A percentile compares a stretch with the other conserved stretches of the same genome.
phyloP scores from a whole-genome alignment of 345 rosid species.

The Euphorbia tirucalli region DNA sequence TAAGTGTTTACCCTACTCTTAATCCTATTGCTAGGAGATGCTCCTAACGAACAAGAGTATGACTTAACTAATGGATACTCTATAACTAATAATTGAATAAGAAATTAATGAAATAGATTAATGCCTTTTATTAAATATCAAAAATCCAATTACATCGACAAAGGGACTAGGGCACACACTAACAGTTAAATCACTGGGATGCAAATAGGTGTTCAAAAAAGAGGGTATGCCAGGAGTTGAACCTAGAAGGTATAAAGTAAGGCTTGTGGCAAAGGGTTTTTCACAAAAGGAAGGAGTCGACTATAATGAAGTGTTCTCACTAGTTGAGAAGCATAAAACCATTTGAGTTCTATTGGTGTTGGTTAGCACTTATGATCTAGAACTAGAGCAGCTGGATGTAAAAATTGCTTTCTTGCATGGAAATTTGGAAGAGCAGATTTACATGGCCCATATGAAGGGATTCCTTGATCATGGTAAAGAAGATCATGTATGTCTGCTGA shows the following conservation, averaged over 20 bases:
- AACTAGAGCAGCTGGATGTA: background rate
- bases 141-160: too few relatives aligned
- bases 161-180: too few relatives aligned
- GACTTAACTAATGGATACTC: too few relatives aligned
- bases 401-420: background rate
- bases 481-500: background rate
- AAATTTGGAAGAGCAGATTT: background rate
- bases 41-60: too few relatives aligned
- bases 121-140: too few relatives aligned
- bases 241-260: background rate
- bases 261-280: background rate
- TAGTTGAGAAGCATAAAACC: background rate
- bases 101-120: too few relatives aligned
- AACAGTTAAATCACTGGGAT: background rate
- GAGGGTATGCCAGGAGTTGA: background rate
- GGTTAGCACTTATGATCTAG: background rate
- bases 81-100: too few relatives aligned
- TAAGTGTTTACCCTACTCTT: too few relatives aligned
- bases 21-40: too few relatives aligned
- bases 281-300: background rate
- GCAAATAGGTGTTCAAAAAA: background rate
- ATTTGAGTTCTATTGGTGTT: background rate
- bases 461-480: background rate
- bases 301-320: constrained; percentile 1
- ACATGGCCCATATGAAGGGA: background rate